These are phyloP conservation scores for Globisporangium solare DNA, from an alignment of 352 stramenopile species.

Conservation along the genomic window DNA sequence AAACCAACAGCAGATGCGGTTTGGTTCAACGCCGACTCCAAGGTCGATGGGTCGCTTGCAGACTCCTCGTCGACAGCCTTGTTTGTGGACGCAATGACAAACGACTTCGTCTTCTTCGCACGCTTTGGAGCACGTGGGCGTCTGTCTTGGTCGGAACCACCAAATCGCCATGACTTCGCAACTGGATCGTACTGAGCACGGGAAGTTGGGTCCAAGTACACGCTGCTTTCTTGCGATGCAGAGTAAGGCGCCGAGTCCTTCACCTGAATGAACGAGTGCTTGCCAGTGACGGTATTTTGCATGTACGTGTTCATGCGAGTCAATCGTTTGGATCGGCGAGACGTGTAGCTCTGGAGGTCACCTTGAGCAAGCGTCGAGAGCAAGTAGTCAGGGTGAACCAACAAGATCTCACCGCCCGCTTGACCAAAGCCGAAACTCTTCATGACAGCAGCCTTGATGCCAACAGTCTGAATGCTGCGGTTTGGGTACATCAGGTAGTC, in stretches of 20 bases:
- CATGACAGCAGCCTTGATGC: conserved; percentile 73
- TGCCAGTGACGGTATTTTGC: conserved; percentile 74
- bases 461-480: conserved; percentile 68
- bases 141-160: conserved; percentile 26
- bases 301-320: conserved; percentile 71
- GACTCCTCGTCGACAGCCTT: neutral
- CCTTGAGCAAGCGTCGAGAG: conserved; percentile 42
- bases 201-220: conserved; percentile 82
- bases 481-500: conserved; percentile 82
- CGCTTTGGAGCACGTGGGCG: conserved; percentile 40
- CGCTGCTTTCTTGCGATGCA: conserved; percentile 68
- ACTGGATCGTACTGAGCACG: conserved; percentile 69
- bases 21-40: conserved; percentile 56
- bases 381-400: conserved; percentile 78
- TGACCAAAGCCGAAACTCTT: conserved; percentile 87
- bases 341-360: conserved; percentile 57
- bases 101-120: conserved; percentile 5
- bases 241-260: conserved; percentile 84
- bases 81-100: neutral
- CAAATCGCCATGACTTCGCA: conserved; percentile 73
- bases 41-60: conserved; percentile 29
- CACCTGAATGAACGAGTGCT: conserved; percentile 69
- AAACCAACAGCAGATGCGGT: conserved; percentile 46
- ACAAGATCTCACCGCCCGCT: conserved; percentile 60
- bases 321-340: conserved; percentile 33